Percentiles rank a stretch among this genome's conserved stretches.
Evolutionary conservation across 331 rosid species (phyloP).

Genomic region (Rosa hybrid): DNA sequence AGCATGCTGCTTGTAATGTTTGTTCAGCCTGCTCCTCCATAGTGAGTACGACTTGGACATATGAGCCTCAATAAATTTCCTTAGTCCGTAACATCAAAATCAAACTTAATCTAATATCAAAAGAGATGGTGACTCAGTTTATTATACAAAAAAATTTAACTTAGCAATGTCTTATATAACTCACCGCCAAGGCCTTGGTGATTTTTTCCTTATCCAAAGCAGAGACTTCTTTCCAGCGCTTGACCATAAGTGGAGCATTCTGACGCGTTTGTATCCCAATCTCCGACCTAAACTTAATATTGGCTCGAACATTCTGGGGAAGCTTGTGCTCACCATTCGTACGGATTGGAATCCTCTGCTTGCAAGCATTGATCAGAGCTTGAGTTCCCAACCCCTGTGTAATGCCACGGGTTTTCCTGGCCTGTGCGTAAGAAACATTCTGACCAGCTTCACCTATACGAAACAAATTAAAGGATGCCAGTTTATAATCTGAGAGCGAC

Average conservation of each 20-base stretch:
- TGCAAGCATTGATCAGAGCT: slow-evolving; percentile 2
- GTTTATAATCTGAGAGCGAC: not conserved
- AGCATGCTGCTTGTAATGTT: slow-evolving; percentile 2
- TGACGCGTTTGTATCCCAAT: slow-evolving; percentile 1
- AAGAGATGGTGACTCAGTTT: not conserved
- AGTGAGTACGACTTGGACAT: not conserved
- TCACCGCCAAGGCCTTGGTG: not conserved
- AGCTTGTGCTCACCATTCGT: not conserved
- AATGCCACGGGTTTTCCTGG: not conserved
- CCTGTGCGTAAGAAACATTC: not conserved
- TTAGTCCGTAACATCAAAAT: not conserved
- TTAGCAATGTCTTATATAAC: not conserved
- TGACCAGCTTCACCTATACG: not conserved
- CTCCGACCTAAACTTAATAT: not conserved
- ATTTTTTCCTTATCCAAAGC: not conserved
- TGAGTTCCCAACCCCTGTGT: slow-evolving; percentile 10
- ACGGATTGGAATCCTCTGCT: slow-evolving; percentile 3
- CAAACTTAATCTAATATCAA: not conserved
- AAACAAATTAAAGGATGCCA: not conserved
- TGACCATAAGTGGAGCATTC: not conserved
- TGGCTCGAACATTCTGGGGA: not conserved
- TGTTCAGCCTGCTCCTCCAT: slow-evolving; percentile 4
- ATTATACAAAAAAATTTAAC: not conserved
- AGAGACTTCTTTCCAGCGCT: slow-evolving; percentile 5
- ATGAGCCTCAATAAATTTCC: not conserved